Conservation (phyloP, 371 early-diverging fungal genomes). For the Haplosporangium sp. region DNA sequence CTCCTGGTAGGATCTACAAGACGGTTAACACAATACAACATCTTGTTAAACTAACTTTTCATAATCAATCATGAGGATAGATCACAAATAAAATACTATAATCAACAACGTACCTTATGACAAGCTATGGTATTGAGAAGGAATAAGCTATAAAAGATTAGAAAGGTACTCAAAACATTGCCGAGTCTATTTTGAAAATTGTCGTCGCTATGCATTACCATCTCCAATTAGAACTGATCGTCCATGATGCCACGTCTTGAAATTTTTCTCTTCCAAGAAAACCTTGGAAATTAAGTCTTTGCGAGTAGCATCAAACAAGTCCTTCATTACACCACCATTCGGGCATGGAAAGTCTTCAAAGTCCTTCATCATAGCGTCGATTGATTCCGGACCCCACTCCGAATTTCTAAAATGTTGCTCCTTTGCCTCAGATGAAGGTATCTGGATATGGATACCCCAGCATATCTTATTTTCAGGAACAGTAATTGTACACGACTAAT, state of each 20-base stretch:
- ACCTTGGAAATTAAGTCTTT: slow-evolving; percentile 20
- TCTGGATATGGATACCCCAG: slow-evolving; percentile 18
- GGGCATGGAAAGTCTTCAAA: slow-evolving; percentile 8
- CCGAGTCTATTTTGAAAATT: background rate
- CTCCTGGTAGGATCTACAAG: slow-evolving; percentile 9
- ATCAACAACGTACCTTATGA: slow-evolving; percentile 18
- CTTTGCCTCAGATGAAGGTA: background rate
- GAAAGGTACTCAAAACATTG: background rate
- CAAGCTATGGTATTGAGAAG: slow-evolving; percentile 8
- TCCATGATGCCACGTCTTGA: slow-evolving; percentile 24
- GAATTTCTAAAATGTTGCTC: slow-evolving; percentile 16
- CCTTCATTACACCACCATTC: slow-evolving; percentile 19
- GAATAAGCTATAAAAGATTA: no score
- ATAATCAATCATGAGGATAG: no score
- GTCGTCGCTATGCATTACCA: slow-evolving; percentile 10
- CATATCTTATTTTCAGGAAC: slow-evolving; percentile 21
- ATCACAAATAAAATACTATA: background rate
- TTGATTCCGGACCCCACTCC: slow-evolving; percentile 36
- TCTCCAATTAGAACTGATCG: slow-evolving; percentile 33
- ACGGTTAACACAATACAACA: background rate
- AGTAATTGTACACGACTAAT: slow-evolving; percentile 10
- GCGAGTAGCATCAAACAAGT: slow-evolving; percentile 23
- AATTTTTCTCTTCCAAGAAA: slow-evolving; percentile 30
- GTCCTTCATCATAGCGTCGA: slow-evolving; percentile 16
- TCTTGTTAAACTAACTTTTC: no score